phyloP scores from a whole-genome alignment of 176 grass and related monocot species.

The Eragrostis curvula region DNA sequence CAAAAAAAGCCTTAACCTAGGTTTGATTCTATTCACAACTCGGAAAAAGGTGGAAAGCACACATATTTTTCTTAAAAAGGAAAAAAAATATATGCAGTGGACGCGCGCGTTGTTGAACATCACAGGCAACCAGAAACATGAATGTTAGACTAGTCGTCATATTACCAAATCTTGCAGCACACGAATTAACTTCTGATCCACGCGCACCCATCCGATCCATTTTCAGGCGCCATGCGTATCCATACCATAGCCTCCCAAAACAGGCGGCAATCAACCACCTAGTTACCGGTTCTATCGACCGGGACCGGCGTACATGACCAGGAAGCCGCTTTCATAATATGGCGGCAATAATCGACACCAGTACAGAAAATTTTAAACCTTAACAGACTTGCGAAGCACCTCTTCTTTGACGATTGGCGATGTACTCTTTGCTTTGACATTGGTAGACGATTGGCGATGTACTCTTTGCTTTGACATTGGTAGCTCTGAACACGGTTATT shows the following conservation, averaged over 20 bases:
- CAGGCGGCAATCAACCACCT: not conserved
- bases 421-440: constrained; percentile 27
- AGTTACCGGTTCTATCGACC: not conserved
- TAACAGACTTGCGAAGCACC: constrained; percentile 8
- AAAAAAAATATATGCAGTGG: not conserved
- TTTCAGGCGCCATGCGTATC: too few relatives aligned
- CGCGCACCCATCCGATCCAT: not conserved
- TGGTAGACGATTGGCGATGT: constrained; percentile 10
- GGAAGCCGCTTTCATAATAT: not conserved
- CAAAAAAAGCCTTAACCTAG: too few relatives aligned
- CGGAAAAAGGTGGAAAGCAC: not conserved
- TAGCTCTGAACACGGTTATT: not conserved
- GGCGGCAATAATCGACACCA: constrained; percentile 20
- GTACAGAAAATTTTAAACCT: not conserved
- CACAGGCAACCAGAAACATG: not conserved
- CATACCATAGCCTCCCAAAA: not conserved
- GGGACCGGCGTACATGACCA: not conserved
- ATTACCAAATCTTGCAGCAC: too few relatives aligned
- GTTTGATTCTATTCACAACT: not conserved
- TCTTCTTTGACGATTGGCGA: constrained; percentile 17
- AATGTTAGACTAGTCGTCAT: too few relatives aligned
- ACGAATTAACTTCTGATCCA: not conserved
- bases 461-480: constrained; percentile 28
- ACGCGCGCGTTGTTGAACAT: not conserved
- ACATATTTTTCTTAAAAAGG: not conserved